phyloP scores from a whole-genome alignment of 2,329 filamentous ascomycete genomes.

The Monilinia vaccinii-corymbosi region DNA sequence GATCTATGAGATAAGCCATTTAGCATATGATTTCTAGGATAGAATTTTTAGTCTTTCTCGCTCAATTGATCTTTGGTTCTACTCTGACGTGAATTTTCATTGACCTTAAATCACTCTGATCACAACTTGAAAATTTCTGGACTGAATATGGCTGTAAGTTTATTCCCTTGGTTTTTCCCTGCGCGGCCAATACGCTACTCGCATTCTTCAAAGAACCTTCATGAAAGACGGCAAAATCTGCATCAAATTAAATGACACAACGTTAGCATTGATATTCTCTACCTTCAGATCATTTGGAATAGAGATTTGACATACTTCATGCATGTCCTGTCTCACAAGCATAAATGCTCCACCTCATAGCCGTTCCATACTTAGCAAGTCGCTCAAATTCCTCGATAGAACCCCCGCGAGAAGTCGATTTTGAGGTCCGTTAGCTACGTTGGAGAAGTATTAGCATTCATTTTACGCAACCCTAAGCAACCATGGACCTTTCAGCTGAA shows the following conservation, averaged over 20 bases:
- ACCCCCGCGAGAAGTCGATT: too few relatives aligned
- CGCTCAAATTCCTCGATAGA: too few relatives aligned
- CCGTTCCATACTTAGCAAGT: constrained; percentile 1
- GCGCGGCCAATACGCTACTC: not conserved
- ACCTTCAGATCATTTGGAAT: not conserved
- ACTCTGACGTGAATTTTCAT: not conserved
- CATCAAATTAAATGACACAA: not conserved
- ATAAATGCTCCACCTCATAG: constrained; percentile 3
- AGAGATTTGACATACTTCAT: not conserved
- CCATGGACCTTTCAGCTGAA: too few relatives aligned
- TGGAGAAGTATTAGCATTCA: too few relatives aligned
- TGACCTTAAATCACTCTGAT: not conserved
- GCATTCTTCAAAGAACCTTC: constrained; percentile 2
- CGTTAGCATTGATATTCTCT: not conserved
- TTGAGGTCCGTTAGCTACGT: too few relatives aligned
- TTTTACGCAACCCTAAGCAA: too few relatives aligned
- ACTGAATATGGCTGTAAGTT: not conserved
- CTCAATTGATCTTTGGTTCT: not conserved
- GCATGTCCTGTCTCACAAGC: not conserved
- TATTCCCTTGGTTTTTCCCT: not conserved
- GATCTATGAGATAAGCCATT: too few relatives aligned
- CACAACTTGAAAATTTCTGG: not conserved
- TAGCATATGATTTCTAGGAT: too few relatives aligned
- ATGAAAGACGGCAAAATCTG: constrained; percentile 6
- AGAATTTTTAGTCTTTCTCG: too few relatives aligned